Evolutionary conservation across 2,329 filamentous ascomycete species (phyloP), one percentile per base, ranked within the genome.

Genomic region (Hysterium pulicare): DNA sequence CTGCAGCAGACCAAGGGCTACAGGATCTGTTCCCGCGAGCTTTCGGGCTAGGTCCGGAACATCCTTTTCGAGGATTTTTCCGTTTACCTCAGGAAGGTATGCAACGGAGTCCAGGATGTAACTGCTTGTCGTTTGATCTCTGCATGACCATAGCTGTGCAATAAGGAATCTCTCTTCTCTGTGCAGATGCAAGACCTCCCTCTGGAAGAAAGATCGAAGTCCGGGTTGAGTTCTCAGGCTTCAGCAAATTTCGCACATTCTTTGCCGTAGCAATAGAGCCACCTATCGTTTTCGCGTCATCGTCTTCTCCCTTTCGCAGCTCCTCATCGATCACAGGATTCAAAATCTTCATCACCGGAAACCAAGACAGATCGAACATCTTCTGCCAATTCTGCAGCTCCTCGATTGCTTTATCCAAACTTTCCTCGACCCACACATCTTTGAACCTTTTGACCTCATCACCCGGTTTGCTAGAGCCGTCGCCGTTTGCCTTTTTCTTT

Each of bases 321-420:
- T 52, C 24, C 34, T 53, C 33, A 31, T 67, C 62, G n/a, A 66
- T 47, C 2, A 28, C 19, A 2, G 50, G 48, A 35, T 41, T 50
- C 10, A 48, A 44, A 9, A 59, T 45, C n/a, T 40, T 50, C 28
- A 59, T 51, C 13, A 69, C 56, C 13, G 68, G 40, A 33, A 54
- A 66, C 59, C 62, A 69, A 1, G 62, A 58, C n/a, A 57, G 57
- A 32, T 66, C 55, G 30, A 64, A 64, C 21, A 46, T 43, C 2
- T 41, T 43, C 43, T 66, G 59, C 66, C 66, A 69, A 17, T 36
- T 46, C 22, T 59, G 56, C 1, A 69, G 36, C 5, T 45, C 28
- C 31, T 34, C 19, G 15, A 48, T 48, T n/a, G 42, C 42, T n/a
- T 48, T 38, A 33, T 46, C 42, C 9, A 50, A 31, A 22, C 31